Evolutionary conservation across 352 stramenopile species (phyloP), one percentile per base, ranked within the genome.

Genomic region (Phytophthora fragariae): DNA sequence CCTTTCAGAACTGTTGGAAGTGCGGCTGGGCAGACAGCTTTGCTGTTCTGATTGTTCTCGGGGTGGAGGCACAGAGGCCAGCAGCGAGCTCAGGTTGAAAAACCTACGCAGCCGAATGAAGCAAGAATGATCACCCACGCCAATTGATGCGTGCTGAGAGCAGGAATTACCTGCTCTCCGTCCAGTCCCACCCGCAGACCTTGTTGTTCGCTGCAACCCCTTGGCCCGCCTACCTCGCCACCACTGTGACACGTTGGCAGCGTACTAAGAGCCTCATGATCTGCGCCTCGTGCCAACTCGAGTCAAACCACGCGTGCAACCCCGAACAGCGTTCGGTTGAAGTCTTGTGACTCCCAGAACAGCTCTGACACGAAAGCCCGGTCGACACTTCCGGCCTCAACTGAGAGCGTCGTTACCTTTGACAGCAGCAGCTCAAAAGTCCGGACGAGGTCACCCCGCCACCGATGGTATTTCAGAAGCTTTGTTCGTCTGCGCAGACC

Each of bases 391-490:
- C 21, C 11, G 12, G 49, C 49, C 10, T 12, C 12, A 41, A 41
- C 35, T 12, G 37, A 17, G 11, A 17, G 37, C 37, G 50, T 57
- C 37, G 50, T 57, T 57, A 21, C 24, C 27, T 12, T 33, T 37
- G 50, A 35, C 50, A 37, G 27, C 24, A 21, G 50, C 49, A 35
- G 41, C 41, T 17, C 14, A 14, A 19, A 49, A 49, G 49, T 53
- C 57, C 57, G n/a, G 57, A 29, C 15, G 8, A 53, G 24, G 54
- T 70, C 62, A 53, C 56, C 19, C 9, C 19, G 14, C 19, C 50
- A 5, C 31, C 44, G 37, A 73, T 55, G 50, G 39, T 64, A 73
- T 68, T 63, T 68, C 60, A 24, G 21, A 65, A 70, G 19, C 19
- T 6, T 19, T 24, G 64, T 66, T 65, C 53, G 62, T 59, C 64